Evolutionary conservation across 768 basidiomycete species (phyloP).

Genomic region (Omphalotus guepiniiformis): DNA sequence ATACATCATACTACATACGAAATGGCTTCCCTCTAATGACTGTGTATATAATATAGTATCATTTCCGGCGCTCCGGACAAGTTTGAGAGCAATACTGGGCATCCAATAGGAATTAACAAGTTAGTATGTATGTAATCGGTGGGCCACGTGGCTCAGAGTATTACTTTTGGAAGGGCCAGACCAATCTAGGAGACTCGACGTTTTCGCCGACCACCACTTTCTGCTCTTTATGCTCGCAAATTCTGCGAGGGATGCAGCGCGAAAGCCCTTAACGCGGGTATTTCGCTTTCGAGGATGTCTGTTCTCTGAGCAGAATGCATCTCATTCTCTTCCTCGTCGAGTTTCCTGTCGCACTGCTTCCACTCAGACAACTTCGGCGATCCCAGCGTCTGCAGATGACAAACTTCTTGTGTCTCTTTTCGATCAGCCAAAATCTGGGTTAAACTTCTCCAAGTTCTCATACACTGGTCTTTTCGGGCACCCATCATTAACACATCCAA

Average conservation of each 20-base stretch:
- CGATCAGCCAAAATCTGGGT: conserved; percentile 50
- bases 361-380: conserved; percentile 38
- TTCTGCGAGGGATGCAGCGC: conserved; percentile 38
- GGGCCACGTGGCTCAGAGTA: too few relatives aligned
- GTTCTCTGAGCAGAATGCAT: conserved; percentile 24
- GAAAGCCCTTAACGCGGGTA: conserved; percentile 26
- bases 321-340: conserved; percentile 11
- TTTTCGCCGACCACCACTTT: too few relatives aligned
- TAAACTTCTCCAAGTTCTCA: conserved; percentile 37
- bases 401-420: conserved; percentile 63
- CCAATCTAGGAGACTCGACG: too few relatives aligned
- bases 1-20: too few relatives aligned
- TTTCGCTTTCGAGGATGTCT: conserved; percentile 44
- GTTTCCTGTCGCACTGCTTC: conserved; percentile 26
- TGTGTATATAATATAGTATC: too few relatives aligned
- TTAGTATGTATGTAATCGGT: too few relatives aligned
- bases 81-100: too few relatives aligned
- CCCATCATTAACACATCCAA: conserved; percentile 62
- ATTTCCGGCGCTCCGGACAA: too few relatives aligned
- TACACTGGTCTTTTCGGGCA: conserved; percentile 86
- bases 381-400: conserved; percentile 65
- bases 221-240: conserved; percentile 37
- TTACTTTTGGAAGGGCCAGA: too few relatives aligned
- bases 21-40: too few relatives aligned
- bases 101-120: too few relatives aligned